Evolutionary conservation across 306 rosid species (phyloP).

Genomic region (Potentilla sterilis): DNA sequence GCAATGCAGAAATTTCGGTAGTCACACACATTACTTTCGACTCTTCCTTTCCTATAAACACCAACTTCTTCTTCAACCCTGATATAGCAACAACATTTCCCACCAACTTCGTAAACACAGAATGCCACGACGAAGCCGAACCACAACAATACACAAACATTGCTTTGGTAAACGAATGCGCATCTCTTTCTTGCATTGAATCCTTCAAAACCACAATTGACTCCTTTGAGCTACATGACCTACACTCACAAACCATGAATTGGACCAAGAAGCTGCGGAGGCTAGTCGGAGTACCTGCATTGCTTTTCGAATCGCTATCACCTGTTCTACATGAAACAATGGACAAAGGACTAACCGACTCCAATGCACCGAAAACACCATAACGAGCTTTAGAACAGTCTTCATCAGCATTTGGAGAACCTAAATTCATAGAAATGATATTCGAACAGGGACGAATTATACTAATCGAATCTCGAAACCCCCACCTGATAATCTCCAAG

Average conservation of each 20-base stretch:
- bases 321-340: conserved; percentile 50
- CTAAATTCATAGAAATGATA: conserved; percentile 26
- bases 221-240: conserved; percentile 43
- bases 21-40: conserved; percentile 69
- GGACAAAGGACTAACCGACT: conserved; percentile 54
- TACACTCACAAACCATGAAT: conserved; percentile 58
- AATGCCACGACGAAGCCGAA: conserved; percentile 66
- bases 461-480: conserved; percentile 27
- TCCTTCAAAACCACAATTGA: conserved; percentile 22
- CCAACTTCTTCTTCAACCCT: conserved; percentile 67
- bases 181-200: conserved; percentile 24
- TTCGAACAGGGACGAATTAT: conserved; percentile 18
- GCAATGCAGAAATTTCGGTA: conserved; percentile 46
- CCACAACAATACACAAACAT: conserved; percentile 60
- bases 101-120: conserved; percentile 55
- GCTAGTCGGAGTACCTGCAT: conserved; percentile 25
- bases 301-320: conserved; percentile 6
- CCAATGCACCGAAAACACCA: conserved; percentile 49
- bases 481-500: conserved; percentile 81
- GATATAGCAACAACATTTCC: conserved; percentile 43
- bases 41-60: conserved; percentile 49
- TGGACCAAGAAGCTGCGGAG: conserved; percentile 58
- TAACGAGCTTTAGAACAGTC: conserved; percentile 30
- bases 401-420: conserved; percentile 8
- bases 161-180: conserved; percentile 52